Conservation (phyloP, 2,329 filamentous ascomycete genomes). For the Pseudonectria buxi region DNA sequence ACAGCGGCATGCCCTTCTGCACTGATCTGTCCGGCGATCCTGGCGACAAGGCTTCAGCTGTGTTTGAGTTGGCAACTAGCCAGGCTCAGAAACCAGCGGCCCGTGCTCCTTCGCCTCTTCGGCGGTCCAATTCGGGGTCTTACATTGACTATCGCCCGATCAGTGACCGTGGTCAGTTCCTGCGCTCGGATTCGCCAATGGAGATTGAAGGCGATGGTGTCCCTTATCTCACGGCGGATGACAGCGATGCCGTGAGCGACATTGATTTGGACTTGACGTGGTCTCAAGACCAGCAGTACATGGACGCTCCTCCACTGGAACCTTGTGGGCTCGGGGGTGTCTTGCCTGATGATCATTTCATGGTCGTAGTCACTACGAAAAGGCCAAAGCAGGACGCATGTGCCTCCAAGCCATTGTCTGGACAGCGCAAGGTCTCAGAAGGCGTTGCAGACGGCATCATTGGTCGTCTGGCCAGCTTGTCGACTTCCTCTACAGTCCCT, state of each 20-base stretch:
- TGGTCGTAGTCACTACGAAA: conserved; percentile 46
- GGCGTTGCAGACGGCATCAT: conserved; percentile 36
- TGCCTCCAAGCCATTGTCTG: background rate
- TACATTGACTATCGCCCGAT: conserved; percentile 43
- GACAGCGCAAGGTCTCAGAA: conserved; percentile 13
- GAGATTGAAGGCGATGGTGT: conserved; percentile 22
- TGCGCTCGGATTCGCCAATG: conserved; percentile 17
- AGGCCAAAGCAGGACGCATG: conserved; percentile 29
- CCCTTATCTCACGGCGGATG: conserved; percentile 29
- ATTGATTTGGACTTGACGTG: conserved; percentile 41
- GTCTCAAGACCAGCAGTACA: conserved; percentile 37
- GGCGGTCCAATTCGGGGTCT: conserved; percentile 46
- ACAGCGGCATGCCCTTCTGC: conserved; percentile 72
- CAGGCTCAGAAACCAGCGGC: conserved; percentile 25
- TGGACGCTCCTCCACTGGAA: conserved; percentile 37
- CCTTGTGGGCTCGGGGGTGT: conserved; percentile 54
- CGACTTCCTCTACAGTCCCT: conserved; percentile 30
- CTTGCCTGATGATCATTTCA: conserved; percentile 58
- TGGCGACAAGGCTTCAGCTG: conserved; percentile 40
- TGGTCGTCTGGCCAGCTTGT: conserved; percentile 34
- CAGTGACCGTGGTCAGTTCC: conserved; percentile 28
- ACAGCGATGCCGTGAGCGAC: conserved; percentile 30
- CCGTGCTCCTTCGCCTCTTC: conserved; percentile 20
- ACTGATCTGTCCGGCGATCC: conserved; percentile 69
- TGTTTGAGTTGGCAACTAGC: conserved; percentile 42